These are phyloP conservation scores for Rhynchosporium agropyri DNA, from an alignment of 2,329 filamentous ascomycete species.

Conservation along the genomic window DNA sequence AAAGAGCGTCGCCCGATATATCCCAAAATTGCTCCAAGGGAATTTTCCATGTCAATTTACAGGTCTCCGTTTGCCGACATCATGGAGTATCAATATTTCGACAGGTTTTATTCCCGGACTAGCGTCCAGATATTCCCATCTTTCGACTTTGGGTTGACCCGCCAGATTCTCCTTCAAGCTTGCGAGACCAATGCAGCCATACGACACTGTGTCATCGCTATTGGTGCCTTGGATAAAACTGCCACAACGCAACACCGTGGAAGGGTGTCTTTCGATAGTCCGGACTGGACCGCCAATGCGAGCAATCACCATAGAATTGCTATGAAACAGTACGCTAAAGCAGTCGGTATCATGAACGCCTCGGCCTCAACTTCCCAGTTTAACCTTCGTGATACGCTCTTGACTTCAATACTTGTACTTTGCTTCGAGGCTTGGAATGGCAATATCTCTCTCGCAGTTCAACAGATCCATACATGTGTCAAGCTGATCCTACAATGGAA, in stretches of 20 bases:
- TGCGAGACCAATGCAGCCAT: slow-evolving; percentile 25
- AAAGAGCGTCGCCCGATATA: background rate
- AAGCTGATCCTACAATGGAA: slow-evolving; percentile 38
- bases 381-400: slow-evolving; percentile 17
- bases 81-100: slow-evolving; percentile 28
- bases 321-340: slow-evolving; percentile 26
- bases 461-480: slow-evolving; percentile 29
- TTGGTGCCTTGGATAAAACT: slow-evolving; percentile 32
- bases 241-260: background rate
- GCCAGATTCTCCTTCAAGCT: slow-evolving; percentile 28
- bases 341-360: slow-evolving; percentile 24
- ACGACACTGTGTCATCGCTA: slow-evolving; percentile 30
- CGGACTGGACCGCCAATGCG: slow-evolving; percentile 5
- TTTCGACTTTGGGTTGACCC: slow-evolving; percentile 18
- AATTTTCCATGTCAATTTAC: background rate
- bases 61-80: slow-evolving; percentile 19
- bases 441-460: slow-evolving; percentile 24
- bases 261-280: background rate
- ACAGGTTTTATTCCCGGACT: slow-evolving; percentile 26
- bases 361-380: slow-evolving; percentile 3
- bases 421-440: slow-evolving; percentile 59
- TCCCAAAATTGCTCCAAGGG: background rate
- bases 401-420: slow-evolving; percentile 47
- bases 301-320: slow-evolving; percentile 26
- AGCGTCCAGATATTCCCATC: slow-evolving; percentile 26